Conservation (phyloP, 768 basidiomycete species). For the Cystoderma amianthinum region DNA sequence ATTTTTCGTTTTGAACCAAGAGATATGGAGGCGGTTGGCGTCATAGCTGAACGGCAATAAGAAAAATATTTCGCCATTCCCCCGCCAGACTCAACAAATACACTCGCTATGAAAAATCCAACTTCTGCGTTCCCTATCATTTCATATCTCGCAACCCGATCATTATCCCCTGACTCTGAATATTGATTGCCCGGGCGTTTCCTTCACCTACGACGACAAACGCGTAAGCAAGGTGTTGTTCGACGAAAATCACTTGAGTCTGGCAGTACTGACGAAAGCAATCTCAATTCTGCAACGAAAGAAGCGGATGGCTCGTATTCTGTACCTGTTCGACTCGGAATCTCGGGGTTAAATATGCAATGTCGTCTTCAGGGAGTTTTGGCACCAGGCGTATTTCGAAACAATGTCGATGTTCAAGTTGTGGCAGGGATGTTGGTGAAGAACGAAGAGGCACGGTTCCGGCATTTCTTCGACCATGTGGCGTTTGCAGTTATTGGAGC, state of each 20-base stretch:
- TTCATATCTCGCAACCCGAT: too few species aligned
- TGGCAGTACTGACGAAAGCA: conserved; percentile 11
- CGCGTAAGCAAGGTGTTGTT: conserved; percentile 40
- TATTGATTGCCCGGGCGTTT: conserved; percentile 51
- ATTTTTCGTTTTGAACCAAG: too few species aligned
- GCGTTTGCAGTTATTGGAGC: conserved; percentile 49
- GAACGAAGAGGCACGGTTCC: conserved; percentile 45
- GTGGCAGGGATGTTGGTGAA: conserved; percentile 47
- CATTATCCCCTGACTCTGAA: too few species aligned
- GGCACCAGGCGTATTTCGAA: conserved; percentile 69
- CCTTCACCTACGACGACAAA: conserved; percentile 50
- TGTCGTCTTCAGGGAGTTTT: conserved; percentile 67
- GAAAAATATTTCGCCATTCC: too few species aligned
- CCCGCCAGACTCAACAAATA: too few species aligned
- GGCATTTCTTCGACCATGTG: conserved; percentile 50
- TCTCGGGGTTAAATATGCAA: conserved; percentile 45
- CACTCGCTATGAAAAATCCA: too few species aligned
- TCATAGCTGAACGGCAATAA: too few species aligned
- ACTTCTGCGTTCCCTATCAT: too few species aligned
- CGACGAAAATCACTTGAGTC: conserved; percentile 12
- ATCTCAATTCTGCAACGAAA: conserved; percentile 39
- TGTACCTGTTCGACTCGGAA: conserved; percentile 59
- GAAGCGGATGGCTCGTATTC: conserved; percentile 65
- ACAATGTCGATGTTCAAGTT: conserved; percentile 50
- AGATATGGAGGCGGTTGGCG: too few species aligned